phyloP scores from a whole-genome alignment of 2,329 filamentous ascomycete genomes.

The Leptographium galeiforme region DNA sequence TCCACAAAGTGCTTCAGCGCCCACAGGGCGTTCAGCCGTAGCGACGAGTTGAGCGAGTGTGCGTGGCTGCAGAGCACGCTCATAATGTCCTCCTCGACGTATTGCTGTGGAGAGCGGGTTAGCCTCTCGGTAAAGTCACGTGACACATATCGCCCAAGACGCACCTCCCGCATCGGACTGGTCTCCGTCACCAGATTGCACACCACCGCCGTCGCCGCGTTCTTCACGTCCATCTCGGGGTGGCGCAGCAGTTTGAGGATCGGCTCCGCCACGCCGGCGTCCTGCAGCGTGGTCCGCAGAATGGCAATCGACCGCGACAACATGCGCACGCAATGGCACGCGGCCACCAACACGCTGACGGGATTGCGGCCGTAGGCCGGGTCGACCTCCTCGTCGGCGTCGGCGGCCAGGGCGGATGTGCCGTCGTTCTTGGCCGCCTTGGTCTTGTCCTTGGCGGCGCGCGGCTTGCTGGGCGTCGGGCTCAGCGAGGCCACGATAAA shows the following conservation, averaged over 20 bases:
- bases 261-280: conserved; percentile 68
- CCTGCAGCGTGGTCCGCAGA: conserved; percentile 73
- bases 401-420: conserved; percentile 12
- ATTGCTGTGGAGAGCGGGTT: conserved; percentile 32
- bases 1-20: conserved; percentile 82
- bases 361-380: conserved; percentile 59
- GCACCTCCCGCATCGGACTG: conserved; percentile 79
- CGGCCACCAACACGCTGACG: conserved; percentile 64
- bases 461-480: conserved; percentile 39
- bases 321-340: conserved; percentile 68
- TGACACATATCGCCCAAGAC: conserved; percentile 16
- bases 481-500: conserved; percentile 72
- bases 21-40: conserved; percentile 82
- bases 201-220: conserved; percentile 71
- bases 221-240: conserved; percentile 63
- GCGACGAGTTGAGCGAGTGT: conserved; percentile 62
- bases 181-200: conserved; percentile 80
- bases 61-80: conserved; percentile 72
- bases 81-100: conserved; percentile 62
- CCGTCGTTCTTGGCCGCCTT: conserved; percentile 17
- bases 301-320: conserved; percentile 75
- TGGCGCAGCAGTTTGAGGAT: conserved; percentile 64
- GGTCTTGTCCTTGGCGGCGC: conserved; percentile 24
- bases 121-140: neutral
- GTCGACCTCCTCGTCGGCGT: conserved; percentile 16